phyloP scores from a whole-genome alignment of 2,329 filamentous ascomycete genomes.

The Colletotrichum agaves region DNA sequence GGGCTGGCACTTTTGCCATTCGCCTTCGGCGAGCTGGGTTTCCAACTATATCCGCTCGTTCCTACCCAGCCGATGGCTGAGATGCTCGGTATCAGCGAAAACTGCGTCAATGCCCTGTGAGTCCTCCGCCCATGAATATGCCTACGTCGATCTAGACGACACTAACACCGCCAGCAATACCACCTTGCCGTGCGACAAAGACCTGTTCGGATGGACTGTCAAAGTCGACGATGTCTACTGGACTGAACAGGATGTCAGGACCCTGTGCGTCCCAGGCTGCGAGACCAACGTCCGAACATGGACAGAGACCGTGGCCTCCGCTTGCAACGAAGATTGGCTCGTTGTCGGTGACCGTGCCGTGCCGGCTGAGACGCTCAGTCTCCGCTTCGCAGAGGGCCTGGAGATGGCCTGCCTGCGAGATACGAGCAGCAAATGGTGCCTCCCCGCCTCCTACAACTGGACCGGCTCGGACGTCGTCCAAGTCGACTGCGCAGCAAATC shows the following conservation, averaged over 20 bases:
- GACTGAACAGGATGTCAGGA: constrained; percentile 10
- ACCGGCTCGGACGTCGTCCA: constrained; percentile 29
- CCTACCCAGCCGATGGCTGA: background rate
- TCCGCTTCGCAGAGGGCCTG: constrained; percentile 18
- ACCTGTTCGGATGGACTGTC: constrained; percentile 17
- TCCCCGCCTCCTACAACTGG: constrained; percentile 28
- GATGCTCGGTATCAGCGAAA: constrained; percentile 11
- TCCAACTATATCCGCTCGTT: constrained; percentile 4
- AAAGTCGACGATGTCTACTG: constrained; percentile 28
- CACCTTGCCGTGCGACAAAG: constrained; percentile 21
- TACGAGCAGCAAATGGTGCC: constrained; percentile 25
- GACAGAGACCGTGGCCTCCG: constrained; percentile 6
- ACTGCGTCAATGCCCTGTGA: constrained; percentile 1
- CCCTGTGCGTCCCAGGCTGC: constrained; percentile 10
- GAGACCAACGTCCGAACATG: background rate
- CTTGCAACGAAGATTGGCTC: constrained; percentile 16
- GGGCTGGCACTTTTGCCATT: background rate
- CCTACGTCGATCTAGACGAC: constrained; percentile 4
- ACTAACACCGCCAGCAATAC: constrained; percentile 6
- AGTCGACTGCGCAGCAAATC: constrained; percentile 28
- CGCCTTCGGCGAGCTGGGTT: constrained; percentile 1
- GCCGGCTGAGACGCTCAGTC: constrained; percentile 25
- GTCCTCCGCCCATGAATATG: background rate
- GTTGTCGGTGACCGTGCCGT: constrained; percentile 19
- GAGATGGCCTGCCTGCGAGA: constrained; percentile 6